Conservation (phyloP, 805 yeast species). For the Lachancea quebecensis region DNA sequence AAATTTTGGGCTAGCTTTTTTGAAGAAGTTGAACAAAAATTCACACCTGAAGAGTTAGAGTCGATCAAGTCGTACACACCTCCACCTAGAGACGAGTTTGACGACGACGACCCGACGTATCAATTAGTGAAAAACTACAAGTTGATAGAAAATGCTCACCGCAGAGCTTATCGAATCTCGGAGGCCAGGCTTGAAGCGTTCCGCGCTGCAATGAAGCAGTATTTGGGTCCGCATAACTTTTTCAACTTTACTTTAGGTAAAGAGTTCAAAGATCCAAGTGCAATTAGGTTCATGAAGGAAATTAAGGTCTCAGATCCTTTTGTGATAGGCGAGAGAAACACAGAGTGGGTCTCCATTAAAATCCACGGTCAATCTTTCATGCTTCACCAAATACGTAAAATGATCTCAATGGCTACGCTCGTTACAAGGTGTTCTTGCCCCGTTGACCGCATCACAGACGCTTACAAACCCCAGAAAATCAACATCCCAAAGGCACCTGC, state of each 20-base stretch:
- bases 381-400: slow-evolving; percentile 96
- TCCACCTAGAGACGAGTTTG: slow-evolving; percentile 34
- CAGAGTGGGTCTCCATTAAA: slow-evolving; percentile 94
- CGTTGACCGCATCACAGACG: slow-evolving; percentile 60
- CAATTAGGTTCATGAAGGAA: slow-evolving; percentile 73
- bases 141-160: slow-evolving; percentile 54
- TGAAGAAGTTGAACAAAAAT: slow-evolving; percentile 32
- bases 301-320: slow-evolving; percentile 81
- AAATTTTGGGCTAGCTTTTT: slow-evolving; percentile 60
- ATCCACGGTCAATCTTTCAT: slow-evolving; percentile 97
- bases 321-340: slow-evolving; percentile 80
- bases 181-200: slow-evolving; percentile 54
- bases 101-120: slow-evolving; percentile 34
- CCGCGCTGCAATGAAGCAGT: slow-evolving; percentile 62
- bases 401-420: slow-evolving; percentile 92
- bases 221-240: slow-evolving; percentile 87
- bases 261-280: slow-evolving; percentile 73
- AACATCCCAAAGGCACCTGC: slow-evolving; percentile 98
- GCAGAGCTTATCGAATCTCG: slow-evolving; percentile 65
- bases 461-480: slow-evolving; percentile 66
- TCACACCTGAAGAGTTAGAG: slow-evolving; percentile 23
- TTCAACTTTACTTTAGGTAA: slow-evolving; percentile 85
- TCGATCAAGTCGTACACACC: slow-evolving; percentile 27
- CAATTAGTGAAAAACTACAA: slow-evolving; percentile 46
- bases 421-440: slow-evolving; percentile 86